phyloP scores from a whole-genome alignment of 2,329 filamentous ascomycete genomes.

The Parastagonospora avenae region DNA sequence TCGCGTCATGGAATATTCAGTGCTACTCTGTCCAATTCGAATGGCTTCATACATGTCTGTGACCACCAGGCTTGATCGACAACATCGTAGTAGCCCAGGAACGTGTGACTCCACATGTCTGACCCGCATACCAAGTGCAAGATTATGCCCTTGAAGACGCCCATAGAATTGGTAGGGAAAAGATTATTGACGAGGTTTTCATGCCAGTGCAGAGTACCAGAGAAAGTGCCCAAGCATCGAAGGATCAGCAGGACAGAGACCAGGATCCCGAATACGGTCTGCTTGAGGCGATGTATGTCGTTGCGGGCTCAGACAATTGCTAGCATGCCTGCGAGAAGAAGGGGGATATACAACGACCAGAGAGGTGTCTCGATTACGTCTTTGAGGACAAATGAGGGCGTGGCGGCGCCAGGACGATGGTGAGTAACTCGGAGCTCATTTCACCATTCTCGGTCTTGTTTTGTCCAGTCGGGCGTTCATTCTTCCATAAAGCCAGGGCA shows the following conservation, averaged over 20 bases:
- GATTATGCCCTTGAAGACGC: background rate
- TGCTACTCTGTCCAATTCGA: background rate
- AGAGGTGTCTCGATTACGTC: background rate
- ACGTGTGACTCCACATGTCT: background rate
- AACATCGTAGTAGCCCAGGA: background rate
- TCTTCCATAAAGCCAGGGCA: background rate
- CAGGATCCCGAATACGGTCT: background rate
- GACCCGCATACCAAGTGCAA: background rate
- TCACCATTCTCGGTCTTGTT: background rate
- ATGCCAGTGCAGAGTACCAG: background rate
- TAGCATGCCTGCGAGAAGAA: background rate
- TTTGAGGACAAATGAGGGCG: background rate
- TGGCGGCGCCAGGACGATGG: background rate
- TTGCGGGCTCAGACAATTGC: background rate
- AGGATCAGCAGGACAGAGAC: background rate
- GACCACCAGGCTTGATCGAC: background rate
- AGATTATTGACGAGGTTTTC: background rate
- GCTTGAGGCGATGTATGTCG: background rate
- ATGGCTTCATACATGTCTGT: background rate
- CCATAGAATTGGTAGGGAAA: background rate
- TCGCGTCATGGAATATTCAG: background rate
- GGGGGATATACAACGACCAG: background rate
- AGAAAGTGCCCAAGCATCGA: background rate
- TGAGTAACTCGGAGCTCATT: background rate
- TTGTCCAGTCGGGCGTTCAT: background rate